Percentiles rank a stretch among this genome's conserved stretches.
These are phyloP conservation scores for Chlamydomonas asymmetrica DNA, from an alignment of 139 green algal species.

Conservation along the genomic window DNA sequence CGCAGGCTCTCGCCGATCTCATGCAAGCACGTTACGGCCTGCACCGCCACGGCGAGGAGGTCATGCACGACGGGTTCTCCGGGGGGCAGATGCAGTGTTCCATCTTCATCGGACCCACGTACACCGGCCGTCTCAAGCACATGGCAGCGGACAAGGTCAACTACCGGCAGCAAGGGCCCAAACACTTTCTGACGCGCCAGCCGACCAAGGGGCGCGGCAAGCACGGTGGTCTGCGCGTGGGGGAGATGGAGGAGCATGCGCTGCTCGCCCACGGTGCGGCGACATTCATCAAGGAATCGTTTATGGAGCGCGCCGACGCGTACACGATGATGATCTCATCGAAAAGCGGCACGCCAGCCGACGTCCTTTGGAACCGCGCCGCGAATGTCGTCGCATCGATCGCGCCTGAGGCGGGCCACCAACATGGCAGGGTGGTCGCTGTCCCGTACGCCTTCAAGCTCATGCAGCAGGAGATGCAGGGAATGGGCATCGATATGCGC, in stretches of 20 bases:
- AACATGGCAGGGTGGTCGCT: slow-evolving; percentile 4
- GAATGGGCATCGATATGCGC: slow-evolving; percentile 26
- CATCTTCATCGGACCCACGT: slow-evolving; percentile 67
- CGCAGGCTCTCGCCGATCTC: too few species aligned
- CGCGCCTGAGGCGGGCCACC: too few species aligned
- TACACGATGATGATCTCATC: not conserved
- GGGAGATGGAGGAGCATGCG: slow-evolving; percentile 72
- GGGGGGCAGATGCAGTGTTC: slow-evolving; percentile 45
- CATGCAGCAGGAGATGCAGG: slow-evolving; percentile 26
- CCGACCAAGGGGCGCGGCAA: slow-evolving; percentile 51
- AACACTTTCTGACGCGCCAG: slow-evolving; percentile 58
- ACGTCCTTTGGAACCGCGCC: slow-evolving; percentile 1
- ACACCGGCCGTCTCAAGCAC: slow-evolving; percentile 73
- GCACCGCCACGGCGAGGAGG: slow-evolving; percentile 52
- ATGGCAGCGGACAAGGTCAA: slow-evolving; percentile 74
- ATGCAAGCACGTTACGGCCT: slow-evolving; percentile 57
- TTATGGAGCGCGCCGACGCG: slow-evolving; percentile 13
- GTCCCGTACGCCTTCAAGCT: slow-evolving; percentile 44
- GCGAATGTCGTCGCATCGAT: too few species aligned
- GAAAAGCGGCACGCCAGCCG: slow-evolving; percentile 2
- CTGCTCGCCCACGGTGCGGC: slow-evolving; percentile 18
- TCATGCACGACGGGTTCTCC: slow-evolving; percentile 61
- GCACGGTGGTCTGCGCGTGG: slow-evolving; percentile 62
- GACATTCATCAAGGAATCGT: slow-evolving; percentile 17
- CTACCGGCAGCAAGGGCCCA: slow-evolving; percentile 45